Evolutionary conservation across 2,329 filamentous ascomycete species (phyloP).

Genomic region (Fusarium secorum): DNA sequence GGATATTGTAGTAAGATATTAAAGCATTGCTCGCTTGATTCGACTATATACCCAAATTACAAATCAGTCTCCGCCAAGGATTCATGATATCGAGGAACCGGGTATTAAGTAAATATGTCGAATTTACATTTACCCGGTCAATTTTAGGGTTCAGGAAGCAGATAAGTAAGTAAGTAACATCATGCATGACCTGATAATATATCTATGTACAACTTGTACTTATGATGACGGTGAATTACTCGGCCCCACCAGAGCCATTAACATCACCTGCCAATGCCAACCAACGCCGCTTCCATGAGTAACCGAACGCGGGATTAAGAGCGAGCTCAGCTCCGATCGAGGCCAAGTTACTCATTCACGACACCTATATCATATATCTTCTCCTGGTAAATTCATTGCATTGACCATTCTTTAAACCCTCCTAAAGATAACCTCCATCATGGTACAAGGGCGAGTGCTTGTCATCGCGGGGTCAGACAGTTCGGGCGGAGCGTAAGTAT

Average conservation of each 20-base stretch:
- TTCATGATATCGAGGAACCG: neutral
- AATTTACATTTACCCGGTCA: neutral
- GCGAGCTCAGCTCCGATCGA: neutral
- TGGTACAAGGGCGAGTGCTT: conserved; percentile 65
- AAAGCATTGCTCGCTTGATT: neutral
- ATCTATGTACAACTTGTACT: neutral
- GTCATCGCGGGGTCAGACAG: conserved; percentile 90
- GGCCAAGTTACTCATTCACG: neutral
- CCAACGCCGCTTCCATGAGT: neutral
- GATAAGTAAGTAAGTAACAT: neutral
- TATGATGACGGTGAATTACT: conserved; percentile 18
- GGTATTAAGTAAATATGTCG: neutral
- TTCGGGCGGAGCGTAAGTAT: conserved; percentile 81
- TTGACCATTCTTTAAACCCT: neutral
- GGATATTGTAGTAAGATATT: conserved; percentile 4
- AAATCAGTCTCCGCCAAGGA: neutral
- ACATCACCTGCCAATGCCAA: neutral
- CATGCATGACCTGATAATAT: conserved; percentile 26
- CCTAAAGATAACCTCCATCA: conserved; percentile 24
- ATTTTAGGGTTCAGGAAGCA: neutral
- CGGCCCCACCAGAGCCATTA: conserved; percentile 20
- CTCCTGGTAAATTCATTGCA: no score
- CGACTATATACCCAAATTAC: neutral
- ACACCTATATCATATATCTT: neutral
- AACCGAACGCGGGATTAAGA: conserved; percentile 28